phyloP scores from a whole-genome alignment of 2,329 filamentous ascomycete genomes.

The Juglanconis oblonga region DNA sequence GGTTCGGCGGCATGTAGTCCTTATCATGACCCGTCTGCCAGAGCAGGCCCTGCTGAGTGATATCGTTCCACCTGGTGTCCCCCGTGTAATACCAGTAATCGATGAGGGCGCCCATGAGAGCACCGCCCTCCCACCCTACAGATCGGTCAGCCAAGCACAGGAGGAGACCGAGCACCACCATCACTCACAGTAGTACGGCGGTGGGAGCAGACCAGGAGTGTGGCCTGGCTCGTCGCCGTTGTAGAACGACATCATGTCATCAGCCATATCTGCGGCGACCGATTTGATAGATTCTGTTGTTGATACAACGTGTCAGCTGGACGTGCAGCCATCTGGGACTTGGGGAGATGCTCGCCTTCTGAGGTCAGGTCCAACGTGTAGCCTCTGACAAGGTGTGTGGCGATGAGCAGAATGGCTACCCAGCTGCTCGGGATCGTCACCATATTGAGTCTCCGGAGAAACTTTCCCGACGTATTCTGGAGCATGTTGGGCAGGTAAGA shows the following conservation, averaged over 20 bases:
- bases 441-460: neutral
- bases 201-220: constrained; percentile 49
- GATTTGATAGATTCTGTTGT: constrained; percentile 46
- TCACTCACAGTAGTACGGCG: constrained; percentile 53
- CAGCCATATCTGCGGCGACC: constrained; percentile 48
- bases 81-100: constrained; percentile 86
- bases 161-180: neutral
- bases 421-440: neutral
- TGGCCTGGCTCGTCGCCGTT: constrained; percentile 47
- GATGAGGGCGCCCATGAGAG: constrained; percentile 67
- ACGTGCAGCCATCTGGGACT: neutral
- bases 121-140: constrained; percentile 70
- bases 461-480: too few relatives aligned
- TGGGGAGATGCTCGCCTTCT: neutral
- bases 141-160: constrained; percentile 9
- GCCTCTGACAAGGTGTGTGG: neutral
- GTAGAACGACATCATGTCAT: constrained; percentile 49
- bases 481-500: neutral
- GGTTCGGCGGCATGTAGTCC: constrained; percentile 72
- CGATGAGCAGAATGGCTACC: neutral
- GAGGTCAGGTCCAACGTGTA: constrained; percentile 9
- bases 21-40: constrained; percentile 67
- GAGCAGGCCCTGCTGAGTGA: constrained; percentile 66
- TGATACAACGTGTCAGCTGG: neutral
- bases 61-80: constrained; percentile 67